A percentile compares a stretch with the other conserved stretches of the same genome.
Conservation (phyloP, 805 yeast genomes). For the Cyberlindnera sargentensis region DNA sequence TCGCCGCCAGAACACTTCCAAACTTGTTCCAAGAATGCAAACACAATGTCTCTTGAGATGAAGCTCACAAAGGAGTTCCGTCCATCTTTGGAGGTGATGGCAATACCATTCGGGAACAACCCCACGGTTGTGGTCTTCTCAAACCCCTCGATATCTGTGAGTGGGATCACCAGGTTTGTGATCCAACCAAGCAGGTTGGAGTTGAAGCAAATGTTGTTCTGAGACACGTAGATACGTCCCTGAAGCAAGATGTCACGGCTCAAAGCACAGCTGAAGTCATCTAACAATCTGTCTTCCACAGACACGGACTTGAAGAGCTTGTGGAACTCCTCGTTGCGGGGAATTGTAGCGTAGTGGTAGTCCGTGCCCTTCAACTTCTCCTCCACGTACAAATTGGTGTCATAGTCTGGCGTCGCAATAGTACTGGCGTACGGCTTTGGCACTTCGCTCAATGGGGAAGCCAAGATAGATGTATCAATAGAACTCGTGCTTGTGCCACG, state of each 20-base stretch:
- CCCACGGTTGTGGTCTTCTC: conserved; percentile 87
- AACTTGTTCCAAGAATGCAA: conserved; percentile 43
- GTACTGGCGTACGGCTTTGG: conserved; percentile 7
- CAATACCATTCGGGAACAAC: conserved; percentile 84
- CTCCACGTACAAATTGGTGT: conserved; percentile 42
- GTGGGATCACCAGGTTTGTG: conserved; percentile 66
- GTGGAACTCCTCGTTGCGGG: conserved; percentile 73
- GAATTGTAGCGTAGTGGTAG: conserved; percentile 56
- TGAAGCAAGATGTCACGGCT: conserved; percentile 81
- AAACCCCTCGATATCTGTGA: conserved; percentile 60
- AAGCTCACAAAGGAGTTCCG: conserved; percentile 84
- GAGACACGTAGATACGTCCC: conserved; percentile 80
- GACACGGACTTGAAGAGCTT: conserved; percentile 62
- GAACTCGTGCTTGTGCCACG: conserved; percentile 17
- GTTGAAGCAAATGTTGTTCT: conserved; percentile 74
- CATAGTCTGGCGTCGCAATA: conserved; percentile 7
- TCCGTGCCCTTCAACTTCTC: conserved; percentile 52
- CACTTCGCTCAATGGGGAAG: conserved; percentile 19
- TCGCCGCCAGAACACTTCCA: conserved; percentile 17
- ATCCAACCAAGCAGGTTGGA: conserved; percentile 89
- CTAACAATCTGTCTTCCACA: conserved; percentile 62
- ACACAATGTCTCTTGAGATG: conserved; percentile 70
- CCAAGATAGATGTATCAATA: conserved; percentile 2
- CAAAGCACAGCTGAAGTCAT: conserved; percentile 86
- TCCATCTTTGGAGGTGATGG: conserved; percentile 16